Conservation (phyloP, 345 rosid species). For the Excoecaria cochinchinensis region DNA sequence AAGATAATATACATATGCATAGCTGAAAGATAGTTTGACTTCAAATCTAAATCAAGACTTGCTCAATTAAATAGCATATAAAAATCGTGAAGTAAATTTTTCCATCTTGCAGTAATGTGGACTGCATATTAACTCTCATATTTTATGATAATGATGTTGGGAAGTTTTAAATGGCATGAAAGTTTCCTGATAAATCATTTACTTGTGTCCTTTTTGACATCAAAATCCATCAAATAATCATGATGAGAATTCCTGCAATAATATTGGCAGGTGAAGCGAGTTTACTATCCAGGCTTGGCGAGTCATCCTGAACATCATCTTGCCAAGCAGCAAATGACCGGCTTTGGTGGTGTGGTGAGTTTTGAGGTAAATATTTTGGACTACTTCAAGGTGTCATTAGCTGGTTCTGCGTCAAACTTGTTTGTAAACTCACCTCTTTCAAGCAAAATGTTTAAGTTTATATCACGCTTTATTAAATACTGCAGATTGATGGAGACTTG, state of each 20-base stretch:
- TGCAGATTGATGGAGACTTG: constrained; percentile 83
- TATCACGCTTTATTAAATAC: neutral
- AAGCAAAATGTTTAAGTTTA: neutral
- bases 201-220: neutral
- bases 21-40: neutral
- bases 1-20: neutral
- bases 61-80: neutral
- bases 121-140: neutral
- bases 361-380: constrained; percentile 63
- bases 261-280: constrained; percentile 67
- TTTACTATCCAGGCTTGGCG: constrained; percentile 85
- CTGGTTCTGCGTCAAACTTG: neutral
- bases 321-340: constrained; percentile 94
- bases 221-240: neutral
- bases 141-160: neutral
- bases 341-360: constrained; percentile 98
- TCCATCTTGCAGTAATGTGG: neutral
- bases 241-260: constrained; percentile 6
- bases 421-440: neutral
- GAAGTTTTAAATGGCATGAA: neutral
- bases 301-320: constrained; percentile 93
- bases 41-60: neutral
- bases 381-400: neutral
- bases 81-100: neutral
- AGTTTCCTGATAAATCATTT: neutral